These are phyloP conservation scores for Panicum virgatum DNA, from an alignment of 202 grass and related monocot species.

Conservation along the genomic window DNA sequence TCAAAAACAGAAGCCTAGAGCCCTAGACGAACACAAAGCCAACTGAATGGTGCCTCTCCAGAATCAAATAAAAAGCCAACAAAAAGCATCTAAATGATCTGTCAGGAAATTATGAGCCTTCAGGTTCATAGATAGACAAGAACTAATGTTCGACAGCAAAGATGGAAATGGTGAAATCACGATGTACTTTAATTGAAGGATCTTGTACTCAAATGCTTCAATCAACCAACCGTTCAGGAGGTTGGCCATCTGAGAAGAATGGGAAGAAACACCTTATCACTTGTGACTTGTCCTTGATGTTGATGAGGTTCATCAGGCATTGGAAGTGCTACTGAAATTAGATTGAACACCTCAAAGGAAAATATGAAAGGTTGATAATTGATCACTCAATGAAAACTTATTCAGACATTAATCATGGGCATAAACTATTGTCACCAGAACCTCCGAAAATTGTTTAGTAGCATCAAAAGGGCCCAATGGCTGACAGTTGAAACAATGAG, in stretches of 20 bases:
- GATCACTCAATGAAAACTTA: background rate
- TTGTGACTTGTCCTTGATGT: no score
- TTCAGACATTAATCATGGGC: background rate
- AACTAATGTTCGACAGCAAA: background rate
- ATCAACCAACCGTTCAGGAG: background rate
- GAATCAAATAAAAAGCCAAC: background rate
- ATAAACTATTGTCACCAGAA: background rate
- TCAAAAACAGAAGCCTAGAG: background rate
- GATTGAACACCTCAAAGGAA: background rate
- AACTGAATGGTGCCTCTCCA: background rate
- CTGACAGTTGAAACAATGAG: background rate
- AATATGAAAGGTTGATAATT: background rate
- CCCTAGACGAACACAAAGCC: background rate
- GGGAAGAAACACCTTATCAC: background rate
- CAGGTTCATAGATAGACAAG: background rate
- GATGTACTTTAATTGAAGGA: background rate
- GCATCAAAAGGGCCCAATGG: background rate
- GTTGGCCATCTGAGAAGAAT: background rate
- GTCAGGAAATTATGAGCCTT: background rate
- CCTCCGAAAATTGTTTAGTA: background rate
- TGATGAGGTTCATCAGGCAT: no score
- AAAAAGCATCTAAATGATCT: conserved; percentile 15
- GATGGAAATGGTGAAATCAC: background rate
- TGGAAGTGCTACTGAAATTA: background rate
- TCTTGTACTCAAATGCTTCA: background rate